Base-by-base conservation (phyloP, 805 yeast genomes). In the Candida multigemmis region DNA sequence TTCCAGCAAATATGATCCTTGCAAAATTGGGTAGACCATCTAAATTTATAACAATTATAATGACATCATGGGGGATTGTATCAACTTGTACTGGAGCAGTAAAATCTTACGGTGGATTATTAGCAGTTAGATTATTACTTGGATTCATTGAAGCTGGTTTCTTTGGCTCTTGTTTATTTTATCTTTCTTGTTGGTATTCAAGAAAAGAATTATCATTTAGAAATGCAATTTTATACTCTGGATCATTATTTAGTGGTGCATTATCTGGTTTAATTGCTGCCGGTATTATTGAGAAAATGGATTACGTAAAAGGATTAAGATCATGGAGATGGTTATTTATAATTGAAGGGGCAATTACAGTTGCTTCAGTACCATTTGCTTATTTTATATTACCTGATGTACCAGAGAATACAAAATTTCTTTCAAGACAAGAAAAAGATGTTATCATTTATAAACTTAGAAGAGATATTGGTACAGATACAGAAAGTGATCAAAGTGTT, bases 311-410 rank as follows among this genome's bases (percentile, higher is more conserved):
- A 12, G 69, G 71, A 10, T 38, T 62, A 16, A 48, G 60, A 25
- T 55, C 65, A 8, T 72, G 78, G 78, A 53, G 72, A 41, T 72
- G 71, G 66, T 57, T 71, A 22, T 72, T 72, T 36, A 51, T 70
- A 25, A 65, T 72, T 23, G 77, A 71, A 44, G 80, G 80, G 22
- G 56, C 59, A 3, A 56, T 67, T 30, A 72, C 79, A 7, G 63
- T 68, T 28, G 51, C 53, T 24, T 38, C 59, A 24, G 62, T 68
- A 22, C 54, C 69, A 5, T 30, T 65, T 24, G 65, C 70, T 6
- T 65, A 65, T 42, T 51, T 56, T 25, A 52, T 68, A 19, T 49
- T 71, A 28, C 77, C 77, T 12, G 72, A 68, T 34, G 56, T 56
- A 45, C 80, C 78, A 12, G 52, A 53, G 12, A 68, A 65, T 41